Conservation (phyloP, 352 stramenopile species). For the Pythium monospermum region DNA sequence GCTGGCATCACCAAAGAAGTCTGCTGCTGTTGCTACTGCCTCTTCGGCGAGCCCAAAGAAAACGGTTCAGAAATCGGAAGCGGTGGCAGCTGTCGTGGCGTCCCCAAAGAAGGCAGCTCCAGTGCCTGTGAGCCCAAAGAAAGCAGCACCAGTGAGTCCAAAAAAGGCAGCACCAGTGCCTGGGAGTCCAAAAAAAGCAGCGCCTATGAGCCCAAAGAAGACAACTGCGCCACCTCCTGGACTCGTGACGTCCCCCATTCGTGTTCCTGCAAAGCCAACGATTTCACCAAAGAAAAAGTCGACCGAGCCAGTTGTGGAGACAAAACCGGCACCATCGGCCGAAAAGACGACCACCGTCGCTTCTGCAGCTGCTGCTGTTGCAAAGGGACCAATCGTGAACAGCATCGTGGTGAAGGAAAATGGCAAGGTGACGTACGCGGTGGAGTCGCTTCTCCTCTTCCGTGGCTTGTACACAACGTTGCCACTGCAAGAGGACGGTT, state of each 20-base stretch:
- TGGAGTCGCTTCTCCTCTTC: constrained; percentile 26
- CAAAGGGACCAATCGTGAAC: constrained; percentile 7
- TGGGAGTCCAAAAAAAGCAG: background rate
- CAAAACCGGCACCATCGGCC: background rate
- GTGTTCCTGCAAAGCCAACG: too few species aligned
- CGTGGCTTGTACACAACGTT: constrained; percentile 27
- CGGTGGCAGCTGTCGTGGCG: background rate
- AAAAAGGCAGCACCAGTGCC: background rate
- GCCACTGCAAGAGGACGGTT: constrained; percentile 14
- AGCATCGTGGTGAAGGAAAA: constrained; percentile 13
- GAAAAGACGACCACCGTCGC: background rate
- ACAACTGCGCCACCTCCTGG: constrained; percentile 2
- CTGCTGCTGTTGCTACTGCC: too few species aligned
- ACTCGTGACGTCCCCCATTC: too few species aligned
- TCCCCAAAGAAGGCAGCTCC: constrained; percentile 3
- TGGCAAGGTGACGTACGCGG: constrained; percentile 31
- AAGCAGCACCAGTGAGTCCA: background rate
- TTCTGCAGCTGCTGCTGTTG: background rate
- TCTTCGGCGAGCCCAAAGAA: background rate
- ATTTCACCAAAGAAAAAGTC: constrained; percentile 18
- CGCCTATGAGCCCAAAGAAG: constrained; percentile 10
- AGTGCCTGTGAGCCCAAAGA: constrained; percentile 10
- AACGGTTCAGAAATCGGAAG: background rate
- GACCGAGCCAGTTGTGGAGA: too few species aligned
- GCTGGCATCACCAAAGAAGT: constrained; percentile 9